Evolutionary conservation across 1,139 yeast species (phyloP).

Genomic region (Suhomyces panamericanus): DNA sequence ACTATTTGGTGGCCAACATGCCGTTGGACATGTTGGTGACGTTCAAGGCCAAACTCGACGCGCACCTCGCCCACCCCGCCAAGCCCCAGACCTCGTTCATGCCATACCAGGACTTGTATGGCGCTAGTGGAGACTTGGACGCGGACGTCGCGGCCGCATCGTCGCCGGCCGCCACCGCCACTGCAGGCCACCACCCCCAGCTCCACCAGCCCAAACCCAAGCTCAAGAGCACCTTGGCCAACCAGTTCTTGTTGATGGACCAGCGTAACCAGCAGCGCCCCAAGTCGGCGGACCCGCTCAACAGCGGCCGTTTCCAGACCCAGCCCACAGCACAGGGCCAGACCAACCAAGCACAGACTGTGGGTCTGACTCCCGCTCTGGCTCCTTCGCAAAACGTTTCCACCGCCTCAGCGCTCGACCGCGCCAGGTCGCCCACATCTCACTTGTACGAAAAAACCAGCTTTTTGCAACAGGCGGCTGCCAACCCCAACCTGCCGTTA

Average conservation of each 20-base stretch:
- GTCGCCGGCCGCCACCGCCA: background rate
- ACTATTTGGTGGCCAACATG: slow-evolving; percentile 52
- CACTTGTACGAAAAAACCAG: slow-evolving; percentile 48
- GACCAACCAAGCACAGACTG: background rate
- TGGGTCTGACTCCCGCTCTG: slow-evolving; percentile 5
- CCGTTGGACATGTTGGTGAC: slow-evolving; percentile 50
- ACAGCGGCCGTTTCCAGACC: slow-evolving; percentile 5
- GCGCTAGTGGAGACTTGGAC: slow-evolving; percentile 10
- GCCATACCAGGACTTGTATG: slow-evolving; percentile 22
- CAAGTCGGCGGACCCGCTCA: slow-evolving; percentile 44
- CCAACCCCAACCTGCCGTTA: slow-evolving; percentile 29
- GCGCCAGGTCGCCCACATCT: slow-evolving; percentile 46
- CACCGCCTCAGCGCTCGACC: slow-evolving; percentile 29
- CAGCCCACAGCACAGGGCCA: background rate
- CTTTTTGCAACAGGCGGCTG: slow-evolving; percentile 48
- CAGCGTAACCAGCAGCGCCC: slow-evolving; percentile 38
- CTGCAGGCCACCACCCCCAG: slow-evolving; percentile 10
- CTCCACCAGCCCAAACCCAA: slow-evolving; percentile 39
- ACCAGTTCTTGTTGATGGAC: slow-evolving; percentile 31
- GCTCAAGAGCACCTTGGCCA: slow-evolving; percentile 20
- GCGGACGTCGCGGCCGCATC: background rate
- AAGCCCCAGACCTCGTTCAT: slow-evolving; percentile 14
- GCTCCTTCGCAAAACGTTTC: slow-evolving; percentile 10
- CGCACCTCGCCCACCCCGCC: slow-evolving; percentile 26
- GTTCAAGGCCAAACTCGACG: slow-evolving; percentile 43